phyloP scores from a whole-genome alignment of 371 early-diverging fungal genomes.

The Apophysomyces sp. region DNA sequence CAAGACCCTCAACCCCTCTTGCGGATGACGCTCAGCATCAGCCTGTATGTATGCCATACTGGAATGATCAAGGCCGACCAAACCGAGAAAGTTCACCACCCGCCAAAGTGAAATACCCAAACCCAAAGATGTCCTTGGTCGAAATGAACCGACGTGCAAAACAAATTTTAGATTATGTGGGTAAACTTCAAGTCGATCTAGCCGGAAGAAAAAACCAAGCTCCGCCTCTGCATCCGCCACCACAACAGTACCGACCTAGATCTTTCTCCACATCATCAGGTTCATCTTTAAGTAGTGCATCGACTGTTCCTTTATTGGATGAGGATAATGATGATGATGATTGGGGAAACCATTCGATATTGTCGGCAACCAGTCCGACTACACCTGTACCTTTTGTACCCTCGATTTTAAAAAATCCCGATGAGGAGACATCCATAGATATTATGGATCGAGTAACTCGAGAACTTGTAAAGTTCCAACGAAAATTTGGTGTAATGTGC shows the following conservation, averaged over 20 bases:
- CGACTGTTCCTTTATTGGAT: conserved; percentile 34
- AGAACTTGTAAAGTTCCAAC: conserved; percentile 43
- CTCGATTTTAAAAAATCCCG: neutral
- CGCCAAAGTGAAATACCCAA: conserved; percentile 51
- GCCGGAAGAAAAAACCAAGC: conserved; percentile 13
- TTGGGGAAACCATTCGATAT: neutral
- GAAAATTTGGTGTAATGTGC: conserved; percentile 27
- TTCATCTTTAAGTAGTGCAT: conserved; percentile 37
- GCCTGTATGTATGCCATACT: conserved; percentile 11
- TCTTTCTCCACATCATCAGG: conserved; percentile 17
- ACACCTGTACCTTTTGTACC: conserved; percentile 14
- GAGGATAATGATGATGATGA: conserved; percentile 14
- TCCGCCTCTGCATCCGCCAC: neutral
- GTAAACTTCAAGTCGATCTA: conserved; percentile 50
- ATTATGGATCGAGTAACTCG: conserved; percentile 40
- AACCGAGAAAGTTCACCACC: conserved; percentile 40
- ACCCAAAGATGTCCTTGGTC: conserved; percentile 50
- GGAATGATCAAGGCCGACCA: conserved; percentile 41
- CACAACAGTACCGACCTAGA: conserved; percentile 5
- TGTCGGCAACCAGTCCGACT: conserved; percentile 12
- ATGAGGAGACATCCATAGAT: conserved; percentile 31
- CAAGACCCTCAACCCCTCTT: conserved; percentile 13
- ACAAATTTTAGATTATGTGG: conserved; percentile 56
- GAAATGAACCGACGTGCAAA: conserved; percentile 65
- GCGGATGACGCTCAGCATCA: neutral